Base-by-base conservation (phyloP, 805 yeast species). In the Wickerhamiella spandovensis region DNA sequence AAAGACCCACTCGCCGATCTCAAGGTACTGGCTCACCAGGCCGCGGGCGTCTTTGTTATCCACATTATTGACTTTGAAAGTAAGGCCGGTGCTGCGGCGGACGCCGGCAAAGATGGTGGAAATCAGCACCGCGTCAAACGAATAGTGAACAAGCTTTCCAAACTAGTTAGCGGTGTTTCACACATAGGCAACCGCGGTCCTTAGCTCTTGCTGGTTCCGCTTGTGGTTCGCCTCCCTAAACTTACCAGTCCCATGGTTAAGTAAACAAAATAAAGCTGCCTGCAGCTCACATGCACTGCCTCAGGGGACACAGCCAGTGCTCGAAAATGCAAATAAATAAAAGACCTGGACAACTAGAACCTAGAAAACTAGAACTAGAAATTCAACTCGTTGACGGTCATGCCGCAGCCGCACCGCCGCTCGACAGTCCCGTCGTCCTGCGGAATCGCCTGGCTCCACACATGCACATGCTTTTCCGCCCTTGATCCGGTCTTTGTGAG, bases 51-150 rank as follows among this genome's bases (percentile, higher is more conserved):
- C 78, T 21, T 61, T 59, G 39, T 81, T 73, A 18, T 78, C 77
- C 49, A 78, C 71, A 48, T 66, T 62, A 30, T 69, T 60, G 7
- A 81, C 71, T 62, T 77, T 72, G 64, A 79, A 63, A 53, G 75
- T 75, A 45, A 81, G 70, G 0, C 97, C 97, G 0, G 95, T 84
- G 54, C 84, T 80, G 54, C 87, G 75, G 63, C 86, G 82, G 48
- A 89, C 74, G 2, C 95, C 95, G 0, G 97, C 95, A 43, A 90
- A 69, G 13, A 89, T 71, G 63, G 92, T 78, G 2, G 95, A 84
- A 8, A 86, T 69, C 51, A 89, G 70, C 2, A 89, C 77, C 54
- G 88, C 73, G 62, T 89, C 97, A 50, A 87, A 60, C 0, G 90
- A 76, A 58, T 78, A 77, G 66, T 87, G 96, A 10, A 83, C 64